Percentiles rank a stretch among this genome's conserved stretches.
Evolutionary conservation across 352 stramenopile genomes (phyloP).

Genomic region (Hyaloperonospora arabidopsidis): DNA sequence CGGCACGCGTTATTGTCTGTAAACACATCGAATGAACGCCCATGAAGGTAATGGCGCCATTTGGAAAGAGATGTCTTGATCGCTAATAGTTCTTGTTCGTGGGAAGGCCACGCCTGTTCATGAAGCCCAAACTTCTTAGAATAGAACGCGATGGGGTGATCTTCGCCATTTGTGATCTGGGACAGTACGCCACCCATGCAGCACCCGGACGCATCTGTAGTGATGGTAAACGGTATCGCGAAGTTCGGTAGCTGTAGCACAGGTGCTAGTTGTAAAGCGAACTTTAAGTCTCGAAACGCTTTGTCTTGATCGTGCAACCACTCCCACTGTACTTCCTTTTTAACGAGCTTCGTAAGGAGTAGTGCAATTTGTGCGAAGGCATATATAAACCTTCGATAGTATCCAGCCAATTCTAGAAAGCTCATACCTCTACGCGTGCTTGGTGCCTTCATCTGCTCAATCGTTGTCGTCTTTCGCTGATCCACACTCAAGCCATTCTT

Average conservation of each 20-base stretch:
- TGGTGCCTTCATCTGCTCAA: conserved; percentile 17
- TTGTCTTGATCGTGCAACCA: conserved; percentile 10
- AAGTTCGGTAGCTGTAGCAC: conserved; percentile 20
- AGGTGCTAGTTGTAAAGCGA: conserved; percentile 4
- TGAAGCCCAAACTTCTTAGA: conserved; percentile 8
- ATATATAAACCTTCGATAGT: conserved; percentile 28
- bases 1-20: too few species aligned
- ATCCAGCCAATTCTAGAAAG: too few species aligned
- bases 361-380: conserved; percentile 16
- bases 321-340: conserved; percentile 16
- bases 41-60: too few species aligned
- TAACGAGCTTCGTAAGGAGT: conserved; percentile 12
- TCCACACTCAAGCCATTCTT: conserved; percentile 19
- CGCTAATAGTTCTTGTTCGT: not conserved
- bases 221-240: conserved; percentile 14
- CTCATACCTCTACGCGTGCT: not conserved
- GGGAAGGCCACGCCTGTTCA: not conserved
- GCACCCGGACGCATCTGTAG: too few species aligned
- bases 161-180: conserved; percentile 6
- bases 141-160: conserved; percentile 22
- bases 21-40: too few species aligned
- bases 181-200: conserved; percentile 8
- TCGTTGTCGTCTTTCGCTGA: conserved; percentile 17
- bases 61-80: too few species aligned
- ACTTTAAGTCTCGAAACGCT: conserved; percentile 20